phyloP scores from a whole-genome alignment of 2,329 filamentous ascomycete genomes.

The Apiospora phragmitis region DNA sequence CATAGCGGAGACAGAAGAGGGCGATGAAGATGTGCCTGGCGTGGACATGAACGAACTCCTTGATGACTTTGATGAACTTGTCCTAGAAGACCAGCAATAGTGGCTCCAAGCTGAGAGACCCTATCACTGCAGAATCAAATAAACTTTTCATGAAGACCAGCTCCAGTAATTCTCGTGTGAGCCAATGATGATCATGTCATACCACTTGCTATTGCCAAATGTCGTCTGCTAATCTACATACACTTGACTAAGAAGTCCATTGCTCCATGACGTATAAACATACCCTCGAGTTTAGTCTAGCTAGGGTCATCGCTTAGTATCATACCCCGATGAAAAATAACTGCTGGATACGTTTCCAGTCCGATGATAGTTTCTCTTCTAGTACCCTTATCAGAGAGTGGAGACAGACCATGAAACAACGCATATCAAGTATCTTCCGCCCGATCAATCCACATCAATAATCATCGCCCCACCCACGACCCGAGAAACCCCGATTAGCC shows the following conservation, averaged over 20 bases:
- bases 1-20: constrained; percentile 62
- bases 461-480: background rate
- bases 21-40: constrained; percentile 54
- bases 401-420: background rate
- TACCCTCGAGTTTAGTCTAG: background rate
- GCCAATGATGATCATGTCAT: background rate
- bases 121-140: background rate
- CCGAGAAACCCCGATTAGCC: no score
- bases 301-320: background rate
- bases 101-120: background rate
- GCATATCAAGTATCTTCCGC: background rate
- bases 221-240: background rate
- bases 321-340: background rate
- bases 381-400: no score
- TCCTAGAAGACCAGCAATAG: constrained; percentile 58
- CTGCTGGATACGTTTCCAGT: background rate
- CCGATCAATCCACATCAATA: background rate
- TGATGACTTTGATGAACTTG: constrained; percentile 91
- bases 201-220: background rate
- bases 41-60: constrained; percentile 81
- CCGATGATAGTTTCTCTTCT: background rate
- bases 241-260: background rate
- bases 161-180: background rate
- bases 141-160: background rate
- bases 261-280: background rate